A percentile compares a stretch with the other conserved stretches of the same genome.
Evolutionary conservation across 75 land plant species (phyloP).

Genomic region (Isoetes taiwanensis): DNA sequence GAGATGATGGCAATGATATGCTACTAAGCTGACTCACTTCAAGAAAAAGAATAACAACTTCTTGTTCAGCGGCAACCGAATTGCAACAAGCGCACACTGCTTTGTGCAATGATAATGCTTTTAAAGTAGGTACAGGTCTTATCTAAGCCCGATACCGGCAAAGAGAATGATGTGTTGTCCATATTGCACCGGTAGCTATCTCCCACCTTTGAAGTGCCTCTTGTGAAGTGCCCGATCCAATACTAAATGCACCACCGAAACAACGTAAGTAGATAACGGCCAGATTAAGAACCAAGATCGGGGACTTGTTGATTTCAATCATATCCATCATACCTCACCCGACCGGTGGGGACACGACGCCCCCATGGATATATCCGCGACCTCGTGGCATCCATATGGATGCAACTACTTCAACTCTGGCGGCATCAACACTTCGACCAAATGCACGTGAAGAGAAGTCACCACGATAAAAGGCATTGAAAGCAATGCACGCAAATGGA

Average conservation of each 20-base stretch:
- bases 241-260: no score
- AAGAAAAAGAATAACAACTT: slow-evolving; percentile 69
- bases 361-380: slow-evolving; percentile 87
- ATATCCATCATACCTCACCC: slow-evolving; percentile 75
- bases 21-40: slow-evolving; percentile 43
- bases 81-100: slow-evolving; percentile 40
- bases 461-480: slow-evolving; percentile 59
- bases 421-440: slow-evolving; percentile 26
- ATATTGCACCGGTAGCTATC: slow-evolving; percentile 69
- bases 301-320: no score
- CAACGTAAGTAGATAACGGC: no score
- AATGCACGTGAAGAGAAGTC: slow-evolving; percentile 46
- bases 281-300: no score
- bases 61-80: slow-evolving; percentile 79
- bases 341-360: slow-evolving; percentile 71
- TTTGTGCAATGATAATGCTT: slow-evolving; percentile 43
- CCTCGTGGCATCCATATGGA: slow-evolving; percentile 59
- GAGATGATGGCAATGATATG: slow-evolving; percentile 51
- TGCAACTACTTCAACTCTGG: slow-evolving; percentile 67
- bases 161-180: slow-evolving; percentile 74
- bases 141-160: slow-evolving; percentile 44
- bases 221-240: slow-evolving; percentile 18
- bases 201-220: slow-evolving; percentile 82
- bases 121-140: slow-evolving; percentile 60
- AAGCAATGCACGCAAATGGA: slow-evolving; percentile 77